Conservation (phyloP, 1,284 basidiomycete species). For the Cryptococcus sp. region DNA sequence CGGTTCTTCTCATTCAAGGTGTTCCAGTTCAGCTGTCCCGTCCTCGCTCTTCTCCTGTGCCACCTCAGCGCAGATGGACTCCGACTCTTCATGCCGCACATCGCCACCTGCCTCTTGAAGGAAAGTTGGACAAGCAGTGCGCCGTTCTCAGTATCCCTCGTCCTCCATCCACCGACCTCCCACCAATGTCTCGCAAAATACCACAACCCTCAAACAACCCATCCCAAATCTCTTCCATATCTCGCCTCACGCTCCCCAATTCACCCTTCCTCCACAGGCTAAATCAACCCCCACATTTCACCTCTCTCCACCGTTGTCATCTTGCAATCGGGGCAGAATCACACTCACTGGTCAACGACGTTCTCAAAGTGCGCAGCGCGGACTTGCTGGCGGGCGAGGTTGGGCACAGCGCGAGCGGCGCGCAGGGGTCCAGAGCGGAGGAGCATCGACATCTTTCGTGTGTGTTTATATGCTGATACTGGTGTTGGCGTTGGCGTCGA, state of each 20-base stretch:
- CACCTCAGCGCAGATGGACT: too few species aligned
- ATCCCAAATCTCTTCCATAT: background rate
- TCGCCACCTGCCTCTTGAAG: too few species aligned
- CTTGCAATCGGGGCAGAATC: background rate
- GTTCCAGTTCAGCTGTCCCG: too few species aligned
- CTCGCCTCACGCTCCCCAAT: background rate
- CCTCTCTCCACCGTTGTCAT: too few species aligned
- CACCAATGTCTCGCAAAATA: background rate
- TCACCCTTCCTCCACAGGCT: background rate
- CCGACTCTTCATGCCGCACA: too few species aligned
- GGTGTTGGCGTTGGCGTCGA: too few species aligned
- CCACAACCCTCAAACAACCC: background rate
- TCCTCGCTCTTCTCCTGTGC: too few species aligned
- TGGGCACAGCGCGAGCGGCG: constrained; percentile 21
- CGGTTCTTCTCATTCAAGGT: too few species aligned
- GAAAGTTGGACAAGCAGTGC: too few species aligned
- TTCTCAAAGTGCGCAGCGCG: constrained; percentile 40
- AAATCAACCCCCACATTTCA: background rate
- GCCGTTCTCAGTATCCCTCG: too few species aligned
- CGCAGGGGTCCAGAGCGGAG: constrained; percentile 29
- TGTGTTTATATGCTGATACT: too few species aligned
- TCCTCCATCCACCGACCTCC: background rate
- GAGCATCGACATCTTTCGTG: constrained; percentile 33
- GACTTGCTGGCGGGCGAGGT: constrained; percentile 19
- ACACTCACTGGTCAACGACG: constrained; percentile 42